phyloP scores from a whole-genome alignment of 257 asterid species.

The Solanum verrucosum region DNA sequence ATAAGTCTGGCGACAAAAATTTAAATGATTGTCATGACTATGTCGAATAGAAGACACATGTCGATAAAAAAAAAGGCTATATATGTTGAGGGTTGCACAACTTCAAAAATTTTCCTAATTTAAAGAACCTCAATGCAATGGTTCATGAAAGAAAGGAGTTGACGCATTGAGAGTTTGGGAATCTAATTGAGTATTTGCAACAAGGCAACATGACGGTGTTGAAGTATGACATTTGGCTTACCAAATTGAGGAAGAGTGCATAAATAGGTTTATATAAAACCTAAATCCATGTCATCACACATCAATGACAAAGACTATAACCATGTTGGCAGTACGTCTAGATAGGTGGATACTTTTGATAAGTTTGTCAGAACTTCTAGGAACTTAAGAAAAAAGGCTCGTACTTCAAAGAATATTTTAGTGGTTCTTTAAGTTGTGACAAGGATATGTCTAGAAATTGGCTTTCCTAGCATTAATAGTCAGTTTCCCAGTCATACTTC shows the following conservation, averaged over 20 bases:
- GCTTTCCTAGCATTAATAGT: neutral
- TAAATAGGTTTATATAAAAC: too few species aligned
- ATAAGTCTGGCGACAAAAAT: neutral
- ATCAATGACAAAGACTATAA: neutral
- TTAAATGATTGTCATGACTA: neutral
- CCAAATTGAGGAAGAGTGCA: neutral
- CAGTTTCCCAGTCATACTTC: neutral
- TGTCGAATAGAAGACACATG: neutral
- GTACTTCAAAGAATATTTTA: too few species aligned
- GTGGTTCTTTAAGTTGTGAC: neutral
- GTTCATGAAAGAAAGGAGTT: neutral
- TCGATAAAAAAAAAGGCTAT: too few species aligned
- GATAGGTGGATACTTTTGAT: neutral
- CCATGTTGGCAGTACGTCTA: neutral
- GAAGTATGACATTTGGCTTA: neutral
- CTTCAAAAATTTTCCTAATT: neutral
- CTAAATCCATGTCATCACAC: neutral
- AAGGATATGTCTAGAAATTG: neutral
- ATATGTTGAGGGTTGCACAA: neutral
- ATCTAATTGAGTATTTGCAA: neutral
- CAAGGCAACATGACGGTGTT: neutral
- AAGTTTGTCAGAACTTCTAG: neutral
- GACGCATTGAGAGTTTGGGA: neutral
- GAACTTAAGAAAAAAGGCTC: neutral
- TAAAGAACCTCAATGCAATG: neutral